These are phyloP conservation scores for Pseudozyma sp. DNA, from an alignment of 1,284 basidiomycete species.

Conservation along the genomic window DNA sequence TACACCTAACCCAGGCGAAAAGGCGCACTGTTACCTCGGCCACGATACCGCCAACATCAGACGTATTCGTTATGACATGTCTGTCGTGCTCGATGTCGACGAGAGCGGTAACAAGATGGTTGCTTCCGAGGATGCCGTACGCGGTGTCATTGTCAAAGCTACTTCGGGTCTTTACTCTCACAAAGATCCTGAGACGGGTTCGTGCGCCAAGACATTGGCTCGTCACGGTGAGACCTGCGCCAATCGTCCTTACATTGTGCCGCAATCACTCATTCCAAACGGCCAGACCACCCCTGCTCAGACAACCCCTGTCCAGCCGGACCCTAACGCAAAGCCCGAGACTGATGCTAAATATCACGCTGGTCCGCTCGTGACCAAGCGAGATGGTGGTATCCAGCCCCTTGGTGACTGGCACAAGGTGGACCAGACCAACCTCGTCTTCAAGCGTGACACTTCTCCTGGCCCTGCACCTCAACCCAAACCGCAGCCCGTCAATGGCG, in stretches of 20 bases:
- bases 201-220: slow-evolving; percentile 40
- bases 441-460: slow-evolving; percentile 17
- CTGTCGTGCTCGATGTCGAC: slow-evolving; percentile 23
- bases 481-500: background rate
- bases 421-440: slow-evolving; percentile 6
- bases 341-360: slow-evolving; percentile 4
- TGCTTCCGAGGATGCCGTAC: slow-evolving; percentile 1
- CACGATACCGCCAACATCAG: slow-evolving; percentile 22
- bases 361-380: slow-evolving; percentile 19
- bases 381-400: slow-evolving; percentile 4
- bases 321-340: background rate
- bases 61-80: slow-evolving; percentile 38
- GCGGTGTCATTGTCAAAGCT: slow-evolving; percentile 28
- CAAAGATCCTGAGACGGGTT: slow-evolving; percentile 23
- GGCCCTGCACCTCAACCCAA: background rate
- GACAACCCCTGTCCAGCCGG: background rate
- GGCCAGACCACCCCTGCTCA: background rate
- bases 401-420: slow-evolving; percentile 7
- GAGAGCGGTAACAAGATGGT: slow-evolving; percentile 23
- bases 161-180: slow-evolving; percentile 36
- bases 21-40: slow-evolving; percentile 29
- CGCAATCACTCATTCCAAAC: slow-evolving; percentile 13
- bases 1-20: slow-evolving; percentile 6
- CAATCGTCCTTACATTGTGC: slow-evolving; percentile 40
- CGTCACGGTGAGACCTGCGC: slow-evolving; percentile 35